These are phyloP conservation scores for Bipolaris bicolor DNA, from an alignment of 2,329 filamentous ascomycete species.

Conservation along the genomic window DNA sequence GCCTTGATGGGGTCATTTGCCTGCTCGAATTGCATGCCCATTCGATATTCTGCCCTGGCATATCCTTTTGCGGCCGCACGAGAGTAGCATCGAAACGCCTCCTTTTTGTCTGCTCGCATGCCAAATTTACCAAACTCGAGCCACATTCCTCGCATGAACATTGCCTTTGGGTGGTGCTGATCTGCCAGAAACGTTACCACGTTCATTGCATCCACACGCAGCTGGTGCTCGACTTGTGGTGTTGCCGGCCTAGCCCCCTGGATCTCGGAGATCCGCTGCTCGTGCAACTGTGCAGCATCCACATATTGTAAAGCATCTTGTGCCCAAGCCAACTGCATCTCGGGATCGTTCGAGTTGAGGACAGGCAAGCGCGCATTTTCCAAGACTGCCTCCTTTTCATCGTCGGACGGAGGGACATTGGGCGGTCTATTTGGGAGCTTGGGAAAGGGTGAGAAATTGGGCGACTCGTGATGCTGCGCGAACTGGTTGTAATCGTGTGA, in stretches of 20 bases:
- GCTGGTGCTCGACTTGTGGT: slow-evolving; percentile 84
- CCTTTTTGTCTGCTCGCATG: slow-evolving; percentile 87
- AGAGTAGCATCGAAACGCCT: slow-evolving; percentile 87
- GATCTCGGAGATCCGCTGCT: slow-evolving; percentile 67
- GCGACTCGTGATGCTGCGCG: slow-evolving; percentile 58
- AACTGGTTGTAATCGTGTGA: slow-evolving; percentile 51
- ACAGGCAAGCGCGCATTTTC: slow-evolving; percentile 84
- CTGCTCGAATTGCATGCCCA: slow-evolving; percentile 97
- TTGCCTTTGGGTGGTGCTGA: slow-evolving; percentile 89
- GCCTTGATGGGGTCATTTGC: slow-evolving; percentile 92
- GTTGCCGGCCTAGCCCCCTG: slow-evolving; percentile 73
- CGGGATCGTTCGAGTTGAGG: slow-evolving; percentile 89
- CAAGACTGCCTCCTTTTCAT: slow-evolving; percentile 88
- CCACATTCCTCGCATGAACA: slow-evolving; percentile 96
- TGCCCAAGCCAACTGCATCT: slow-evolving; percentile 97
- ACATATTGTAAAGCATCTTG: slow-evolving; percentile 90
- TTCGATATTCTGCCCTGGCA: slow-evolving; percentile 88
- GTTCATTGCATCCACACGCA: slow-evolving; percentile 86
- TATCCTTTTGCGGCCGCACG: slow-evolving; percentile 86
- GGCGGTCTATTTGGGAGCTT: slow-evolving; percentile 77
- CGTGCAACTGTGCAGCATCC: slow-evolving; percentile 80
- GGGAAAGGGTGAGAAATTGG: slow-evolving; percentile 91
- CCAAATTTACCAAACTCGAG: slow-evolving; percentile 97
- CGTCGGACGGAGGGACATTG: slow-evolving; percentile 91
- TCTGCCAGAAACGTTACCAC: slow-evolving; percentile 89